Conservation (phyloP, 1,284 basidiomycete species). For the Fomitopsis palustris region DNA sequence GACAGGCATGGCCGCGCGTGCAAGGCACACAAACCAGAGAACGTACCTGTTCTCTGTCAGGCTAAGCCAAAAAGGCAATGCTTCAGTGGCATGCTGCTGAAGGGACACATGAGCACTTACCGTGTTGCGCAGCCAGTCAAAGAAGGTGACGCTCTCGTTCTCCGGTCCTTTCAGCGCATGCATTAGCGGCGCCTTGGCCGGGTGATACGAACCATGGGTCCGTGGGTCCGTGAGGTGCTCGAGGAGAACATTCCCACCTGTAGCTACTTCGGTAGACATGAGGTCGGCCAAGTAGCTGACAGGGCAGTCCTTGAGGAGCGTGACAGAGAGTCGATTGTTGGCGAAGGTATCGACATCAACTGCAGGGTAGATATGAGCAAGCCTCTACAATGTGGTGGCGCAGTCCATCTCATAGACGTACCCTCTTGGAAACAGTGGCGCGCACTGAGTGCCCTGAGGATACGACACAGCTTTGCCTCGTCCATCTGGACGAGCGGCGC, state of each 20-base stretch:
- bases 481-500: not conserved
- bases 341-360: not conserved
- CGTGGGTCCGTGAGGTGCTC: not conserved
- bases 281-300: not conserved
- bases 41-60: not conserved
- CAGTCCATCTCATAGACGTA: not conserved
- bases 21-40: not conserved
- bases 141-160: not conserved
- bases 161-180: not conserved
- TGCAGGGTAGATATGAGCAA: not conserved
- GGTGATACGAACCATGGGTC: not conserved
- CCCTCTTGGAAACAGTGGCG: not conserved
- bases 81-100: not conserved
- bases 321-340: not conserved
- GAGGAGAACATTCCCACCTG: not conserved
- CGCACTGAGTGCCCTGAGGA: not conserved
- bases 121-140: not conserved
- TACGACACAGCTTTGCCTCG: not conserved
- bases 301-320: not conserved
- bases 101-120: not conserved
- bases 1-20: not conserved
- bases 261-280: not conserved
- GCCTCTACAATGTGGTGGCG: not conserved
- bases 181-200: not conserved
- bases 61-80: not conserved